phyloP scores from a whole-genome alignment of 1,284 basidiomycete species.

The Ganoderma lingzhi region DNA sequence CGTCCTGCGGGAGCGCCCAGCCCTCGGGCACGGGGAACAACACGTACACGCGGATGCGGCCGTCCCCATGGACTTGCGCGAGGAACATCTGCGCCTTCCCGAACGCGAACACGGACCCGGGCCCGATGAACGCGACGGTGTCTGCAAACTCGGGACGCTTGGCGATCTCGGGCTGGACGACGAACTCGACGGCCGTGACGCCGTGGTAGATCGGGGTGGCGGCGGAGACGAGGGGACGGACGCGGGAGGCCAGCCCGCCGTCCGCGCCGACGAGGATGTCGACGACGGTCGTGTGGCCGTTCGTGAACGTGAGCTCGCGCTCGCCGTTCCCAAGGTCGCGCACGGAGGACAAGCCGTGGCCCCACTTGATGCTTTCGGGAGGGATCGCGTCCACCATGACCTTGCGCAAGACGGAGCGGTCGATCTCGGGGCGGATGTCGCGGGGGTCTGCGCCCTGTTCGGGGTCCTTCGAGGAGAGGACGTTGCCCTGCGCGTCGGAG shows the following conservation, averaged over 20 bases:
- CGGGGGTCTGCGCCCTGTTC: neutral
- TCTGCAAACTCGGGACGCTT: neutral
- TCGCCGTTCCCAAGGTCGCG: neutral
- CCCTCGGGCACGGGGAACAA: neutral
- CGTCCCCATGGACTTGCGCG: neutral
- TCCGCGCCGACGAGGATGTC: constrained; percentile 11
- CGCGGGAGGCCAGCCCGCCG: neutral
- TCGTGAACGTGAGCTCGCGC: constrained; percentile 6
- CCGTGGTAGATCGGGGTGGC: neutral
- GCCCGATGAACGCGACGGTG: neutral
- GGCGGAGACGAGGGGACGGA: constrained; percentile 2
- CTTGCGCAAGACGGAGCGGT: neutral
- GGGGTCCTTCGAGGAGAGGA: neutral
- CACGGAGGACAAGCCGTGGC: constrained; percentile 1
- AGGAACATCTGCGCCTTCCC: neutral
- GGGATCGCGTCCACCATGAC: constrained; percentile 5
- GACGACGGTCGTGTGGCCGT: neutral
- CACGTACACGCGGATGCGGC: constrained; percentile 3
- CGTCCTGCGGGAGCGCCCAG: neutral
- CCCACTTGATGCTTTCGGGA: constrained; percentile 5
- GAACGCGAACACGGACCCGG: neutral
- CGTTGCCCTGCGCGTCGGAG: neutral
- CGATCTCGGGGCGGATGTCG: constrained; percentile 8
- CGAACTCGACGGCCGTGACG: neutral
- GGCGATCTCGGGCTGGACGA: neutral